Base-by-base conservation (phyloP, 2,329 filamentous ascomycete species). In the Aspergillus jensenii region DNA sequence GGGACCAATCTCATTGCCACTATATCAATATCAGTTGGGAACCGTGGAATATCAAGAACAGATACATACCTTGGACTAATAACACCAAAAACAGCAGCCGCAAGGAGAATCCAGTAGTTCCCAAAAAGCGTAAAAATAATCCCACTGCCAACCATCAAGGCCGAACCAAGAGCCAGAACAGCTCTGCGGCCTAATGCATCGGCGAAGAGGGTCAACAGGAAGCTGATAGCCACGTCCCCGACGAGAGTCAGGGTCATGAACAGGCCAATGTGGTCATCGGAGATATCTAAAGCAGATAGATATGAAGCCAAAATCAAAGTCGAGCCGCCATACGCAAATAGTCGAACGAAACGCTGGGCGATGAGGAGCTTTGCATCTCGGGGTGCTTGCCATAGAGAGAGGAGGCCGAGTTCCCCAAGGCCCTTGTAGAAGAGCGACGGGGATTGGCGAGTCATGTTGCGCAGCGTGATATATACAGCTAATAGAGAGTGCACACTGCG, bases 1-100 rank as follows among this genome's bases (percentile, higher is more conserved):
- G 0, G 87, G 87, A 0, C 87, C 87, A 67, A 89, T 87, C 62
- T 89, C 87, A 15, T 84, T 82, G 6, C 87, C 87, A 64, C 73
- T 75, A 49, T 14, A 4, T 12, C 25, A 17, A 8, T 15, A 27
- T 56, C n/a, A 56, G 49, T 21, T 51, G 4, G 35, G 21, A 39
- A 21, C 23, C 8, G 8, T 25, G 45, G 6, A 33, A 58, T 4
- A 19, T 39, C 5, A 51, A 21, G 35, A 17, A 9, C 12, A 17
- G 8, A 39, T 17, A 49, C 31, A 41, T 63, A 75, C 73, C 71
- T 86, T 0, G 85, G 81, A 68, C 82, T 86, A 52, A 88, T 82
- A 4, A 88, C 84, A 2, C 86, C 85, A 3, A 86, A 73, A 3
- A 87, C 78, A 1, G 84, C 84, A 0, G 85, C 85, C 0, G 78